Percentiles rank a stretch among this genome's conserved stretches.
phyloP scores from a whole-genome alignment of 2,329 filamentous ascomycete species.

The Colletotrichum karsti region DNA sequence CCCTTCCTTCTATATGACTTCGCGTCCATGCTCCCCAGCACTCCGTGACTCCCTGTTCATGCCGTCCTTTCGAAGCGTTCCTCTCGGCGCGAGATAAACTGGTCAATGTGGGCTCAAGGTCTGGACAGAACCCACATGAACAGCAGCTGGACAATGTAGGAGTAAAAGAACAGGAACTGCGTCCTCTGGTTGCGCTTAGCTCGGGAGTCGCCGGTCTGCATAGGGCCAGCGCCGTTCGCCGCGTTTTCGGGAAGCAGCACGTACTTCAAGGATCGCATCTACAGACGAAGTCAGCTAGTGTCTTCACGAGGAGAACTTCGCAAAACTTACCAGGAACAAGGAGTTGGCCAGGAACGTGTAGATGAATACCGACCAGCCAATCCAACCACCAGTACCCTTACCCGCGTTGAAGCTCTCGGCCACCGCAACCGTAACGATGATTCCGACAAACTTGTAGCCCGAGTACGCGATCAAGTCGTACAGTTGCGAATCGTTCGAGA shows the following conservation, averaged over 20 bases:
- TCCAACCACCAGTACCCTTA: constrained; percentile 85
- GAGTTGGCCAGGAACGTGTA: constrained; percentile 96
- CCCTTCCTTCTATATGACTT: not conserved
- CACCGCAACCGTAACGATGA: constrained; percentile 87
- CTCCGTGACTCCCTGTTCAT: not conserved
- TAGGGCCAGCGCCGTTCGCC: constrained; percentile 69
- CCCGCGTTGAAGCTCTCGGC: constrained; percentile 82
- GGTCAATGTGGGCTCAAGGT: constrained; percentile 38
- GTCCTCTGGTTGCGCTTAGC: constrained; percentile 88
- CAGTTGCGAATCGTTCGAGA: constrained; percentile 92
- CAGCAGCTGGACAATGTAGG: constrained; percentile 90
- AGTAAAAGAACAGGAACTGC: constrained; percentile 93
- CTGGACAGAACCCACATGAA: constrained; percentile 85
- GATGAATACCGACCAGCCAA: constrained; percentile 87
- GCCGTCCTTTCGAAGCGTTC: not conserved
- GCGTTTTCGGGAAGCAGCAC: constrained; percentile 89
- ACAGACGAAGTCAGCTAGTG: constrained; percentile 28
- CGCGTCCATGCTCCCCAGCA: not conserved
- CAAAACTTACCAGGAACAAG: constrained; percentile 81
- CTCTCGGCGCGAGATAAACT: not conserved
- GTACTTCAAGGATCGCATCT: constrained; percentile 96
- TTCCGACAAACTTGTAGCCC: constrained; percentile 98
- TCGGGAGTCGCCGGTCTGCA: constrained; percentile 74
- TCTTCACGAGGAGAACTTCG: not conserved
- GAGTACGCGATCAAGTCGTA: constrained; percentile 95